phyloP scores from a whole-genome alignment of 306 rosid genomes.

The Trifolium subterraneum region DNA sequence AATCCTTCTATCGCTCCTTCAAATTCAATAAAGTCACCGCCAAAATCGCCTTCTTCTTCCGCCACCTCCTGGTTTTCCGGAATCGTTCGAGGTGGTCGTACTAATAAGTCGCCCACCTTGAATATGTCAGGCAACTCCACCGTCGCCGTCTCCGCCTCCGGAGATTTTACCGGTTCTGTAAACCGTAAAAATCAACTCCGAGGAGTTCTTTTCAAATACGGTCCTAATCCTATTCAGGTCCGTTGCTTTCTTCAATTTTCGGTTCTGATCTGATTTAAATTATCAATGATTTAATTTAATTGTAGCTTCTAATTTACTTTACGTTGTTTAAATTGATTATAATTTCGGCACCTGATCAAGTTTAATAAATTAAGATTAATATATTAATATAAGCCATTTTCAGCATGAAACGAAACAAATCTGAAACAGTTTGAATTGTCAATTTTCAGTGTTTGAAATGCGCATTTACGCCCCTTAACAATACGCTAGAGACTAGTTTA shows the following conservation, averaged over 20 bases:
- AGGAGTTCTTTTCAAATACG: constrained; percentile 90
- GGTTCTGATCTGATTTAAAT: constrained; percentile 27
- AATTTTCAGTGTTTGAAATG: not conserved
- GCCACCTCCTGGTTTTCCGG: constrained; percentile 88
- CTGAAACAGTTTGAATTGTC: constrained; percentile 7
- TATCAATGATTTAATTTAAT: not conserved
- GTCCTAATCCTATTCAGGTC: constrained; percentile 93
- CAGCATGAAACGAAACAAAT: not conserved
- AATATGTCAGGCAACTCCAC: constrained; percentile 56
- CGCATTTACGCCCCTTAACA: not conserved
- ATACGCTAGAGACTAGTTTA: not conserved
- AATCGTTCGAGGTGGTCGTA: constrained; percentile 71
- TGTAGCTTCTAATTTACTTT: not conserved
- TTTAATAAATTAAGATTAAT: not conserved
- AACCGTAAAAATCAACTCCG: constrained; percentile 79
- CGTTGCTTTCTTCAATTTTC: constrained; percentile 8
- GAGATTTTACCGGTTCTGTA: constrained; percentile 58
- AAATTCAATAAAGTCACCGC: constrained; percentile 33
- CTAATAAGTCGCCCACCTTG: constrained; percentile 51
- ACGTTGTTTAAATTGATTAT: constrained; percentile 6
- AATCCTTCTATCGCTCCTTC: constrained; percentile 59
- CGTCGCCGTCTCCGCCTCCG: constrained; percentile 19
- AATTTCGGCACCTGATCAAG: not conserved
- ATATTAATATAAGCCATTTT: not conserved
- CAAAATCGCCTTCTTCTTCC: constrained; percentile 50